Conservation (phyloP, 2,329 filamentous ascomycete species). For the Exophiala spinifera region DNA sequence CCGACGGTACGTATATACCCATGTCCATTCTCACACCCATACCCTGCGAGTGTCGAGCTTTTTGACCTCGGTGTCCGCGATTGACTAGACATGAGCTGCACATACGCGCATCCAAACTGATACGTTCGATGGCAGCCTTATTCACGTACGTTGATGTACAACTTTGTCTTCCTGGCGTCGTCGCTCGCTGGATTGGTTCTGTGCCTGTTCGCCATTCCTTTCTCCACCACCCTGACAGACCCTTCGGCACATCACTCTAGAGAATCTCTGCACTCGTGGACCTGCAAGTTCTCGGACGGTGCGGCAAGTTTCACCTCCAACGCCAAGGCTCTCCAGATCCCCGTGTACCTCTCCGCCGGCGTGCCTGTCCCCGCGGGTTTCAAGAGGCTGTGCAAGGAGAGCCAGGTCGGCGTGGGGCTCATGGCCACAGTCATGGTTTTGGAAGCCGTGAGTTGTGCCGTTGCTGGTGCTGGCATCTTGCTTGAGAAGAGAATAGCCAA, state of each 20-base stretch:
- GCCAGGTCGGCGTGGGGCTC: slow-evolving; percentile 36
- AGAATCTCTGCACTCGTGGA: slow-evolving; percentile 29
- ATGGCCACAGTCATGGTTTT: slow-evolving; percentile 34
- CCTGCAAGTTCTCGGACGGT: slow-evolving; percentile 26
- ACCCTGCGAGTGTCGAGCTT: neutral
- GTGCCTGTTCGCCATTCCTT: slow-evolving; percentile 19
- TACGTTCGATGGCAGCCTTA: slow-evolving; percentile 16
- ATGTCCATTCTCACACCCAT: too few relatives aligned
- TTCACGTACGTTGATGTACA: slow-evolving; percentile 24
- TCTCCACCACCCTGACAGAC: slow-evolving; percentile 24
- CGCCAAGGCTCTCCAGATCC: slow-evolving; percentile 20
- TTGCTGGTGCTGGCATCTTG: slow-evolving; percentile 16
- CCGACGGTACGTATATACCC: slow-evolving; percentile 24
- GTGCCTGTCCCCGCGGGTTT: slow-evolving; percentile 37
- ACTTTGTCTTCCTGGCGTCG: slow-evolving; percentile 16
- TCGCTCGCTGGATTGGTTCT: slow-evolving; percentile 17
- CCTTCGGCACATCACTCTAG: slow-evolving; percentile 8
- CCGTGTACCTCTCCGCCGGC: slow-evolving; percentile 12
- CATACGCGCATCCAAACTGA: too few relatives aligned
- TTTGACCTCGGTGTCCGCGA: too few relatives aligned
- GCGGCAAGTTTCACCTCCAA: slow-evolving; percentile 22
- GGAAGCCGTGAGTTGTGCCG: slow-evolving; percentile 35
- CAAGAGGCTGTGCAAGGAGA: slow-evolving; percentile 38
- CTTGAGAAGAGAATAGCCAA: slow-evolving; percentile 40
- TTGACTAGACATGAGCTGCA: neutral